Evolutionary conservation across 352 stramenopile genomes (phyloP).

Genomic region (Hyaloperonospora brassicae): DNA sequence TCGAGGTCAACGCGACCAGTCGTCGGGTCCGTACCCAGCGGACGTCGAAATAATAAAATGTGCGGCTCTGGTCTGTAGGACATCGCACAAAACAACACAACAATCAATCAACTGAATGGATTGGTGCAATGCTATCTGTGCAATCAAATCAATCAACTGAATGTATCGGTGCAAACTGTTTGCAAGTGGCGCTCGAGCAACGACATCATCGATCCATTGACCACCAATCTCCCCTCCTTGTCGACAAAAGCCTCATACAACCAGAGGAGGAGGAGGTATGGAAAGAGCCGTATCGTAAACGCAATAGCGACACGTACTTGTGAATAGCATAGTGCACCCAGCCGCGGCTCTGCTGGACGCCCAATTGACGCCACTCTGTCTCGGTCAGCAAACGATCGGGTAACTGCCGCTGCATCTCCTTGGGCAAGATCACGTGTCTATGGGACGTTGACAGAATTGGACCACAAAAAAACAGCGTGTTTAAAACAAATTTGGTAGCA

Average conservation of each 20-base stretch:
- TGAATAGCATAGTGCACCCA: conserved; percentile 99
- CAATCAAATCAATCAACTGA: too few relatives aligned
- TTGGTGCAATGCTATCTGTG: too few relatives aligned
- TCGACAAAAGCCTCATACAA: too few relatives aligned
- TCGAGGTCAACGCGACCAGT: conserved; percentile 90
- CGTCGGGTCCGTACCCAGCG: conserved; percentile 94
- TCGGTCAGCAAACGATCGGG: conserved; percentile 94
- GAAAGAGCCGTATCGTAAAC: too few relatives aligned
- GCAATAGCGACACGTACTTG: conserved; percentile 65
- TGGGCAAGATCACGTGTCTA: conserved; percentile 95
- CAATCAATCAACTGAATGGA: not conserved
- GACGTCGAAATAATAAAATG: conserved; percentile 97
- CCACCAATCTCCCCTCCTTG: too few relatives aligned
- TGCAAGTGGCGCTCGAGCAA: too few relatives aligned
- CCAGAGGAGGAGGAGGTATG: too few relatives aligned
- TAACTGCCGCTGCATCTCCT: conserved; percentile 95
- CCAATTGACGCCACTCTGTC: conserved; percentile 95
- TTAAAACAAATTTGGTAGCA: too few relatives aligned
- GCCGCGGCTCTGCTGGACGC: conserved; percentile 96
- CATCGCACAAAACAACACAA: conserved; percentile 4
- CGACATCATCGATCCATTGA: too few relatives aligned
- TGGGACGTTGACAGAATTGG: too few relatives aligned
- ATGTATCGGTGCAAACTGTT: too few relatives aligned
- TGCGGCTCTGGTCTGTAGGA: conserved; percentile 91
- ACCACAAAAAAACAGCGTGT: too few relatives aligned